These are phyloP conservation scores for Fusarium mundagurra DNA, from an alignment of 2,329 filamentous ascomycete genomes.

Conservation along the genomic window DNA sequence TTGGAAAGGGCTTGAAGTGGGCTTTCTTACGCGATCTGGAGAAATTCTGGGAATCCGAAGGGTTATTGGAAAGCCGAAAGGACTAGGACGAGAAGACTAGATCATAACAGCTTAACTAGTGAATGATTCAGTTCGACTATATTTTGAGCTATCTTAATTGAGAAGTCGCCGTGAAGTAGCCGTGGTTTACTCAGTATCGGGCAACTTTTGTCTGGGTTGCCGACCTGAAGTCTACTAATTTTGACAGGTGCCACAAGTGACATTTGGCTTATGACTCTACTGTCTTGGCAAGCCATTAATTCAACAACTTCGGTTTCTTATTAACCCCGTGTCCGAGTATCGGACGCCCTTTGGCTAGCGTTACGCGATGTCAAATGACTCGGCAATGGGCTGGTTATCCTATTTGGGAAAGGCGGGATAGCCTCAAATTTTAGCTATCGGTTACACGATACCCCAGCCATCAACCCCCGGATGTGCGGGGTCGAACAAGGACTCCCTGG, in stretches of 20 bases:
- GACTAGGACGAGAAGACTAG: background rate
- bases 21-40: conserved; percentile 33
- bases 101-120: background rate
- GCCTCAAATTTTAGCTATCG: background rate
- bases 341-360: background rate
- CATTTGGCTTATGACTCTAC: background rate
- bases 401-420: conserved; percentile 7
- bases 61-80: background rate
- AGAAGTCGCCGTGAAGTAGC: background rate
- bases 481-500: background rate
- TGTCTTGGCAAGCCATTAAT: background rate
- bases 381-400: conserved; percentile 13
- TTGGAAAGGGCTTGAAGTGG: conserved; percentile 30
- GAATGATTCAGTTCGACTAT: background rate
- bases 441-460: background rate
- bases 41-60: conserved; percentile 30
- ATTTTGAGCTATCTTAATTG: fast-evolving
- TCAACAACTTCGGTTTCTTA: background rate
- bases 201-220: background rate
- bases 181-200: fast-evolving
- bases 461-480: background rate
- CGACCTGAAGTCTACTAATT: background rate
- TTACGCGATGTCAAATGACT: background rate
- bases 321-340: background rate
- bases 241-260: background rate